A percentile compares a stretch with the other conserved stretches of the same genome.
These are phyloP conservation scores for Leccinum variabile DNA, from an alignment of 1,284 basidiomycete genomes.

Conservation along the genomic window DNA sequence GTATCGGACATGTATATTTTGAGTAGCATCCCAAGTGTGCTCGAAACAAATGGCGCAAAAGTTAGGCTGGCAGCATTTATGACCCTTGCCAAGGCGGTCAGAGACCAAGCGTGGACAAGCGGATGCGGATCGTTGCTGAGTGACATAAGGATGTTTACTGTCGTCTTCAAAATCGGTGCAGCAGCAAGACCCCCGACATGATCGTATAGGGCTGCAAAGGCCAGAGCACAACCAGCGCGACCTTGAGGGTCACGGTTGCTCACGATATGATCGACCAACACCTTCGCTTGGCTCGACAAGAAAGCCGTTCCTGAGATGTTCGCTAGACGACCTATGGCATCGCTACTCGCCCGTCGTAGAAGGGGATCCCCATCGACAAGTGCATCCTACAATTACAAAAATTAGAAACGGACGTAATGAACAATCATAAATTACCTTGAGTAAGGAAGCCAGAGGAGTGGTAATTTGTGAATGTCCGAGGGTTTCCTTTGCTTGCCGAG, in stretches of 20 bases:
- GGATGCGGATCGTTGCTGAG: conserved; percentile 96
- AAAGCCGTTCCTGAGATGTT: conserved; percentile 85
- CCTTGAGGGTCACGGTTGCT: conserved; percentile 92
- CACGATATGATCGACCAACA: conserved; percentile 94
- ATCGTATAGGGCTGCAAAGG: conserved; percentile 92
- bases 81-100: conserved; percentile 84
- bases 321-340: conserved; percentile 87
- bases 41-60: conserved; percentile 87
- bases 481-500: conserved; percentile 63
- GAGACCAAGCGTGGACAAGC: conserved; percentile 91
- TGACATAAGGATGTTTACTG: conserved; percentile 95
- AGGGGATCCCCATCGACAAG: conserved; percentile 81
- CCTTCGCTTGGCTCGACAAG: conserved; percentile 87
- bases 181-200: conserved; percentile 93
- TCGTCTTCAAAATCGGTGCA: conserved; percentile 93
- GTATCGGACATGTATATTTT: conserved; percentile 90
- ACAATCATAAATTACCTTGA: conserved; percentile 59
- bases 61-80: conserved; percentile 91
- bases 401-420: conserved; percentile 7
- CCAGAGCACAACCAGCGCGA: conserved; percentile 90
- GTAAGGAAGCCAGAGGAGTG: conserved; percentile 65
- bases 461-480: conserved; percentile 74
- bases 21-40: conserved; percentile 88
- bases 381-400: conserved; percentile 54
- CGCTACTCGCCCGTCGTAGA: conserved; percentile 81